Base-by-base conservation (phyloP, 163 green algal genomes). In the Smithsoniella earleae region DNA sequence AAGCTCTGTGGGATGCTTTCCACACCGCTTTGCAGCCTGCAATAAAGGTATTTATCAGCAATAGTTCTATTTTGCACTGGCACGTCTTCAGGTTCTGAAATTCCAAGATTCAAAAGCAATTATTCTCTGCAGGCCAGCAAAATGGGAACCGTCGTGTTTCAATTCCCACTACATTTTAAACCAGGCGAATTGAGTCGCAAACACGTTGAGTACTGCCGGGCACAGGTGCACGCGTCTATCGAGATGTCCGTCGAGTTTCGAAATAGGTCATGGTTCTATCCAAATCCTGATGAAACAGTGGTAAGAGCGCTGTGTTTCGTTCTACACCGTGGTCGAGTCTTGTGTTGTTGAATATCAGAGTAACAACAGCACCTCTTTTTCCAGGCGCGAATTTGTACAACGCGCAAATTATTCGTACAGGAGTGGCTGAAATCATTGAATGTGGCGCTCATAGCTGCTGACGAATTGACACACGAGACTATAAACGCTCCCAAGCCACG, bases 391-490 rank as follows among this genome's bases (percentile, higher is more conserved):
- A n/a, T n/a, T n/a, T n/a, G 44, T 20, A 54, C 44, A 74, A 74
- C 27, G 64, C 64, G n/a, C 4, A 8, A 22, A 5, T 13, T 13
- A 20, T 6, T 66, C 31, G 8, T 74, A 37, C 36, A 62, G 36
- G 31, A 63, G 0, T 74, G 64, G 64, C 64, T 74, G 10, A 30
- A n/a, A 8, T 4, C 5, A 0, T 37, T 74, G 3, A 37, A 63
- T 20, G 18, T 77, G 6, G 55, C 31, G 3, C 49, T 73, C 5
- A 30, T 77, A 16, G 75, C 75, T 13, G 78, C 81, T 22, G 81
- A 86, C 27, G 81, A 86, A 66, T 66, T 84, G 20, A n/a, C 38
- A 4, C 81, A 86, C 27, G 81, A 86, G 46, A 84, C 81, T 27
- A 74, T 54, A 54, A 58, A 76, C 65, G 49, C 55, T 2, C 73